Base-by-base conservation (phyloP, 2,329 filamentous ascomycete genomes). In the Fusarium begoniae region DNA sequence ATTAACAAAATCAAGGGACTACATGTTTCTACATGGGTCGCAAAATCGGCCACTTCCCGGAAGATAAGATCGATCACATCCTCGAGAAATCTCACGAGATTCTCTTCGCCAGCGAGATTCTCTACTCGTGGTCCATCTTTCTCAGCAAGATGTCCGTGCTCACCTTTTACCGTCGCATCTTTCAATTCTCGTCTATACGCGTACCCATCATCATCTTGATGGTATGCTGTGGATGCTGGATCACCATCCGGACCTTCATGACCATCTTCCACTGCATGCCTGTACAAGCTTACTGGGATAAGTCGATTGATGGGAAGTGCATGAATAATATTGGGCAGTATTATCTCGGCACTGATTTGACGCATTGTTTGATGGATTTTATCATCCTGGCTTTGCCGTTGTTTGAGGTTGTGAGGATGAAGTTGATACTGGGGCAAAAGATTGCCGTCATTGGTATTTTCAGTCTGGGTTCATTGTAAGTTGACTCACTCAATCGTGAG, bases 121-220 rank as follows among this genome's bases (percentile, higher is more conserved):
- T 71, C 5, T 81, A 81, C 17, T 72, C 76, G 3, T 76, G 72
- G 56, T 77, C 79, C 3, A 75, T 82, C 11, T 78, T 73, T 8
- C 75, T 74, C n/a, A 71, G 72, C 15, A 81, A 82, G 56, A 61
- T 80, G 13, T 64, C 80, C 2, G 73, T 81, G 2, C 72, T 82
- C 15, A 72, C 61, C 22, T 76, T 82, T 43, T 82, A 81, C 63
- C 78, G 76, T 41, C 75, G 79, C 30, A 37, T 81, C 5, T 82
- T 81, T 47, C 71, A 63, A 3, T 63, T 77, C 35, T 72, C 78
- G 2, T 65, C 66, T 8, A 80, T 81, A 47, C 75, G 75, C 12
- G 54, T 78, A 15, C 76, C 79, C 5, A 81, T 80, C 20, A 64
- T 73, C 8, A 59, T 77, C 11, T 58, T 82, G 24, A 72, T 79